These are phyloP conservation scores for Casuarina glauca DNA, from an alignment of 306 rosid genomes.

Conservation along the genomic window DNA sequence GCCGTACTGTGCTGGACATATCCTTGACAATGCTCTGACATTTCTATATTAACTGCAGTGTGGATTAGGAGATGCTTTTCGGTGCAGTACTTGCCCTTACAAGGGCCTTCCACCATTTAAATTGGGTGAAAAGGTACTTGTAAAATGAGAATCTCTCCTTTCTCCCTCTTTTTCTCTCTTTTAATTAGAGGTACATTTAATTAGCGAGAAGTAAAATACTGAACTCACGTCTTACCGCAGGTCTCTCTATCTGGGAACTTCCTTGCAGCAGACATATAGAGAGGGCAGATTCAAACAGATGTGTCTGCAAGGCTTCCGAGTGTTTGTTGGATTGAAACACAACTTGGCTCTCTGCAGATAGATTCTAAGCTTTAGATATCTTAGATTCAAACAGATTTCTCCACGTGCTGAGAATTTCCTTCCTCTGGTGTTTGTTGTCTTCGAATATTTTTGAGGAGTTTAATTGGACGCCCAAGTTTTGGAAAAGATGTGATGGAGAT, in stretches of 20 bases:
- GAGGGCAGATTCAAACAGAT: not conserved
- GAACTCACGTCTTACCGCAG: slow-evolving; percentile 40
- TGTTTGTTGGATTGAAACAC: too few relatives aligned
- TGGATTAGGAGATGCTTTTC: slow-evolving; percentile 96
- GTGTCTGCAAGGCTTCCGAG: too few relatives aligned
- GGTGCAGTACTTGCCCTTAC: slow-evolving; percentile 93
- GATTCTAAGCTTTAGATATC: too few relatives aligned
- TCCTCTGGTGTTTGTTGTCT: too few relatives aligned
- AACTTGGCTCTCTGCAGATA: too few relatives aligned
- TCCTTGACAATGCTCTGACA: slow-evolving; percentile 28
- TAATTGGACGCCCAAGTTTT: too few relatives aligned
- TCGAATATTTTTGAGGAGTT: too few relatives aligned
- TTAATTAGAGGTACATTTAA: not conserved
- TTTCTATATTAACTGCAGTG: slow-evolving; percentile 61
- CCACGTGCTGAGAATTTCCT: too few relatives aligned
- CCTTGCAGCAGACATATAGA: slow-evolving; percentile 78
- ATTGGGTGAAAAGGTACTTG: slow-evolving; percentile 87
- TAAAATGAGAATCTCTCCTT: not conserved
- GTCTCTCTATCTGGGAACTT: slow-evolving; percentile 61
- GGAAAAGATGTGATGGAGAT: too few relatives aligned
- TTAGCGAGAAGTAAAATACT: not conserved
- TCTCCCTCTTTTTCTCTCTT: not conserved
- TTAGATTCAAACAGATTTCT: too few relatives aligned
- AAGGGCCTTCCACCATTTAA: slow-evolving; percentile 93
- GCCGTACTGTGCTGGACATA: not conserved